These are phyloP conservation scores for Pythium periplocum DNA, from an alignment of 352 stramenopile genomes.

Conservation along the genomic window DNA sequence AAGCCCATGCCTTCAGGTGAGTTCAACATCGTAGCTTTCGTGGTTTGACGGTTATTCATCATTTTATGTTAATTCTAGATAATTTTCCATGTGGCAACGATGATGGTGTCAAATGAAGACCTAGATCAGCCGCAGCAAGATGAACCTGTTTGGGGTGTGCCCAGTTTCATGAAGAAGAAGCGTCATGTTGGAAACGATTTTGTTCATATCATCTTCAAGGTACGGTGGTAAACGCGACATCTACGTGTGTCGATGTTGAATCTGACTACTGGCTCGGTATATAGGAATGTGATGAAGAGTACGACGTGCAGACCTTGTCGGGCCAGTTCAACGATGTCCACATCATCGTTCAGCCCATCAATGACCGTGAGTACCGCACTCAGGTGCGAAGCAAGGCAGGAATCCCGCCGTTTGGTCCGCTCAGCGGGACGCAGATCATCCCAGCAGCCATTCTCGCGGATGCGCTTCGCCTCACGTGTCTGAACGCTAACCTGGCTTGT, in stretches of 20 bases:
- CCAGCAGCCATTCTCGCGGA: conserved; percentile 53
- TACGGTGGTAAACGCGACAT: conserved; percentile 1
- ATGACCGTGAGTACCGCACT: conserved; percentile 65
- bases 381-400: conserved; percentile 69
- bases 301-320: conserved; percentile 68
- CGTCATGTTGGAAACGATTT: conserved; percentile 88
- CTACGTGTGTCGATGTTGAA: conserved; percentile 1
- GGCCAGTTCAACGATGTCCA: conserved; percentile 87
- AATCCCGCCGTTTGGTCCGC: conserved; percentile 67
- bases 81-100: conserved; percentile 83
- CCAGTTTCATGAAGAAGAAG: conserved; percentile 69
- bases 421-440: conserved; percentile 73
- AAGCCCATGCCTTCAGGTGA: conserved; percentile 60
- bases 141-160: neutral
- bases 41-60: conserved; percentile 1
- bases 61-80: conserved; percentile 37
- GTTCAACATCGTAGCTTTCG: neutral
- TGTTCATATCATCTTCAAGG: conserved; percentile 82
- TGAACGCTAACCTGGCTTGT: conserved; percentile 83
- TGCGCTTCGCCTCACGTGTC: conserved; percentile 62
- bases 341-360: conserved; percentile 81
- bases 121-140: no score
- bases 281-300: conserved; percentile 70
- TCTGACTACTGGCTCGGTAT: conserved; percentile 1
- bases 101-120: conserved; percentile 47